Percentiles rank a stretch among this genome's conserved stretches.
These are phyloP conservation scores for Myxozyma neglecta DNA, from an alignment of 805 yeast genomes.

Conservation along the genomic window DNA sequence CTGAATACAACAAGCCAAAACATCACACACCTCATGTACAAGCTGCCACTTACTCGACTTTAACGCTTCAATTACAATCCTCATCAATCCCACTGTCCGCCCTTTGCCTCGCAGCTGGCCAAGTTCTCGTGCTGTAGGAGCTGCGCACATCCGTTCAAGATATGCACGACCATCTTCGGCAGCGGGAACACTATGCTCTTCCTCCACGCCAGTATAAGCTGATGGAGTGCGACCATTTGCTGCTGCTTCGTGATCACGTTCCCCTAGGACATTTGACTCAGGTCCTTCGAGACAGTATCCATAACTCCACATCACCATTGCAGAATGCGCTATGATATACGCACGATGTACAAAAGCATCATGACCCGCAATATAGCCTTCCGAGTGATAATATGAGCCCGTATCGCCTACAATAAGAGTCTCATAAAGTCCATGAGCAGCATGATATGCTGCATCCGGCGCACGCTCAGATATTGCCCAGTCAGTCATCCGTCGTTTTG, in stretches of 20 bases:
- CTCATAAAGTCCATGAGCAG: slow-evolving; percentile 40
- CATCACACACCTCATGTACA: slow-evolving; percentile 28
- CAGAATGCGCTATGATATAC: slow-evolving; percentile 35
- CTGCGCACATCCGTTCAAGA: slow-evolving; percentile 50
- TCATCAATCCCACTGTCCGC: slow-evolving; percentile 56
- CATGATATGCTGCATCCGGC: slow-evolving; percentile 55
- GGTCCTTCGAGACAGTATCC: slow-evolving; percentile 40
- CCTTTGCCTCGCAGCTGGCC: slow-evolving; percentile 46
- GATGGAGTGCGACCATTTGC: slow-evolving; percentile 7
- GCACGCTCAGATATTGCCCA: slow-evolving; percentile 51
- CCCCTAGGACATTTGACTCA: slow-evolving; percentile 34
- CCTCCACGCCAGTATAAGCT: slow-evolving; percentile 13
- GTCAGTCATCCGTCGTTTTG: slow-evolving; percentile 50
- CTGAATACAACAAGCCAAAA: slow-evolving; percentile 26
- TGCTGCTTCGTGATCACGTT: slow-evolving; percentile 10
- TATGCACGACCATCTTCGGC: slow-evolving; percentile 54
- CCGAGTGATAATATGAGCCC: slow-evolving; percentile 18
- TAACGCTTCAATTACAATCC: slow-evolving; percentile 35
- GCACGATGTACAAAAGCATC: slow-evolving; percentile 39
- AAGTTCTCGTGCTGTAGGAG: slow-evolving; percentile 35
- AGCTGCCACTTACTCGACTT: slow-evolving; percentile 38
- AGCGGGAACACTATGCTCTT: slow-evolving; percentile 36
- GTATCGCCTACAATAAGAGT: slow-evolving; percentile 26
- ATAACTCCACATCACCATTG: slow-evolving; percentile 40
- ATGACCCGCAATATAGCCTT: slow-evolving; percentile 31